These are phyloP conservation scores for Didymosphaeria variabile DNA, from an alignment of 2,329 filamentous ascomycete genomes.

Conservation along the genomic window DNA sequence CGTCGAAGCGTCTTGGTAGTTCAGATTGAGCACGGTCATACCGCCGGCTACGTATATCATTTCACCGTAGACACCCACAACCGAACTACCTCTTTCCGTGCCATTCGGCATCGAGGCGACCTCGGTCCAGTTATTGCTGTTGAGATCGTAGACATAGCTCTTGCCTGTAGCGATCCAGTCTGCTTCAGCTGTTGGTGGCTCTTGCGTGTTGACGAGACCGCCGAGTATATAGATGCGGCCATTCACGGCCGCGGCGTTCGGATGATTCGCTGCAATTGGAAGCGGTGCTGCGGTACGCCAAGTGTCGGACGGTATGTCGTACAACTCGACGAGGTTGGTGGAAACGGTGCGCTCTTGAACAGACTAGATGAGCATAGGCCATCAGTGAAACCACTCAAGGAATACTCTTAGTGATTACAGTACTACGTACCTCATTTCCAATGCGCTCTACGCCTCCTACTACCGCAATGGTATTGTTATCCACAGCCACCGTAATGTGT, in stretches of 20 bases:
- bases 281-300: constrained; percentile 19
- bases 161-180: constrained; percentile 12
- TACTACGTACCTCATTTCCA: constrained; percentile 2
- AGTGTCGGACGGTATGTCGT: constrained; percentile 15
- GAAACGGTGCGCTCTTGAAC: not conserved
- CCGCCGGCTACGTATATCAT: constrained; percentile 23
- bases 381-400: too few species aligned
- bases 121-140: constrained; percentile 8
- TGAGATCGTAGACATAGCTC: constrained; percentile 18
- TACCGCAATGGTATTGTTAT: constrained; percentile 14
- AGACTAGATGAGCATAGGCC: not conserved
- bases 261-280: constrained; percentile 20
- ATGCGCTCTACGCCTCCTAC: constrained; percentile 15
- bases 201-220: constrained; percentile 9
- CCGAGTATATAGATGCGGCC: constrained; percentile 22
- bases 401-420: too few species aligned
- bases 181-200: not conserved
- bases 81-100: constrained; percentile 15
- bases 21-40: constrained; percentile 2
- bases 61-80: constrained; percentile 14
- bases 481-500: constrained; percentile 15
- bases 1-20: not conserved
- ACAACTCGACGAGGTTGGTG: constrained; percentile 12
- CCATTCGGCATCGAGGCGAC: constrained; percentile 13
- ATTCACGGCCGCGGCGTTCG: constrained; percentile 19